These are phyloP conservation scores for Pseudonitzschia delicatissima DNA, from an alignment of 108 stramenopile genomes.

Conservation along the genomic window DNA sequence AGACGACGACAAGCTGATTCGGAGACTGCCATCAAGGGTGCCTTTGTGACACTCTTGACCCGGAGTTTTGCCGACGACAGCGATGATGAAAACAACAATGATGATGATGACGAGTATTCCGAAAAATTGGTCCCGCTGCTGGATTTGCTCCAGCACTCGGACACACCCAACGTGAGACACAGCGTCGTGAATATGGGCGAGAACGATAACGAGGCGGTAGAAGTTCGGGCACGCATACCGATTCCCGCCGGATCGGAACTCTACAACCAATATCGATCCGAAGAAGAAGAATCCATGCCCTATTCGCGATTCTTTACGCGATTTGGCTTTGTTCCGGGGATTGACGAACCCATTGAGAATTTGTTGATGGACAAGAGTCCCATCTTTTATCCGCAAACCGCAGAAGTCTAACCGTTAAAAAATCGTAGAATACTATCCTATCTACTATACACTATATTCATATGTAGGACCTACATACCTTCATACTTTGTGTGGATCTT, in stretches of 20 bases:
- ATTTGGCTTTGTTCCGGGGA: constrained; percentile 79
- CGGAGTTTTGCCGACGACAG: constrained; percentile 66
- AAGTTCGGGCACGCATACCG: constrained; percentile 52
- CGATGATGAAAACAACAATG: constrained; percentile 40
- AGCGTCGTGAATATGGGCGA: constrained; percentile 3
- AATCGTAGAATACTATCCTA: too few species aligned
- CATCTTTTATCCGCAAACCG: constrained; percentile 63
- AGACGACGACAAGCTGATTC: constrained; percentile 38
- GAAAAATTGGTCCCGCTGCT: constrained; percentile 71
- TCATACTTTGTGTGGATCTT: too few species aligned
- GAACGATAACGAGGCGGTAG: constrained; percentile 50
- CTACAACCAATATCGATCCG: constrained; percentile 69
- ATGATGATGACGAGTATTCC: constrained; percentile 2
- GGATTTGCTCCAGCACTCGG: constrained; percentile 69
- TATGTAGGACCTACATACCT: too few species aligned
- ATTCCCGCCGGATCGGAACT: constrained; percentile 59
- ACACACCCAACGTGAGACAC: constrained; percentile 56
- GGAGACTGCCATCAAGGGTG: constrained; percentile 57
- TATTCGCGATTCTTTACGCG: constrained; percentile 68
- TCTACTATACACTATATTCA: too few species aligned
- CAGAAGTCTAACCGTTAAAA: constrained; percentile 45
- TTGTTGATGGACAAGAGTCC: constrained; percentile 55
- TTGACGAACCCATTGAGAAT: constrained; percentile 52
- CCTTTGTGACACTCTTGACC: constrained; percentile 65
- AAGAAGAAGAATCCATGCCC: constrained; percentile 72